A percentile compares a stretch with the other conserved stretches of the same genome.
phyloP scores from a whole-genome alignment of 257 asterid genomes.

The Lycium barbarum region DNA sequence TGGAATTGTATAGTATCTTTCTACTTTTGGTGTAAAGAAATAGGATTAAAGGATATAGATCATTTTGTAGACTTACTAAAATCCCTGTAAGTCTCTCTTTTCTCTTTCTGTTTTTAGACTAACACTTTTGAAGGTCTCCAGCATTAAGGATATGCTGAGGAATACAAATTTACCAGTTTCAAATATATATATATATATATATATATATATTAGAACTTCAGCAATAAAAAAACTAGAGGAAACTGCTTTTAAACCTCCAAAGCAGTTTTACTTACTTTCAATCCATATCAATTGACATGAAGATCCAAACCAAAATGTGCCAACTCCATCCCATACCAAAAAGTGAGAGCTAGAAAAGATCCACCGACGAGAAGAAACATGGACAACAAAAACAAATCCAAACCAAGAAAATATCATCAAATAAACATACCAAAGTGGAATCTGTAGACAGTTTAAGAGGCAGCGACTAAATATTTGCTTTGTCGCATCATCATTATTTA shows the following conservation, averaged over 20 bases:
- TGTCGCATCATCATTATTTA: constrained; percentile 85
- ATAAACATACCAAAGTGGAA: constrained; percentile 79
- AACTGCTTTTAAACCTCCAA: constrained; percentile 17
- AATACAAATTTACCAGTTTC: too few species aligned
- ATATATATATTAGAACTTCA: constrained; percentile 25
- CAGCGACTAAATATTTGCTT: constrained; percentile 95
- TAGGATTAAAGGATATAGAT: too few species aligned
- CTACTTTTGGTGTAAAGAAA: too few species aligned
- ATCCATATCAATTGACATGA: neutral
- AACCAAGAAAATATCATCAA: constrained; percentile 3
- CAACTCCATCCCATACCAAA: constrained; percentile 18
- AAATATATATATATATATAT: too few species aligned
- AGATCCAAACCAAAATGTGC: neutral
- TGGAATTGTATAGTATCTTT: too few species aligned
- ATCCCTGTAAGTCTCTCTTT: too few species aligned
- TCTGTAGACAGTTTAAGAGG: constrained; percentile 82
- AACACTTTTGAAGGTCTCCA: too few species aligned
- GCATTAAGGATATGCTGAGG: too few species aligned
- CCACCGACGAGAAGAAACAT: constrained; percentile 2
- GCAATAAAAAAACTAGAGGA: neutral
- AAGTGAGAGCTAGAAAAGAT: constrained; percentile 12
- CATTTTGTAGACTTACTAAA: too few species aligned
- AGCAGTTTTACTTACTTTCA: constrained; percentile 9
- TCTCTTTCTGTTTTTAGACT: too few species aligned
- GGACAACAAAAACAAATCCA: neutral